Percentiles rank a stretch among this genome's conserved stretches.
phyloP scores from a whole-genome alignment of 352 stramenopile genomes.

The Hyaloperonospora arabidopsidis region DNA sequence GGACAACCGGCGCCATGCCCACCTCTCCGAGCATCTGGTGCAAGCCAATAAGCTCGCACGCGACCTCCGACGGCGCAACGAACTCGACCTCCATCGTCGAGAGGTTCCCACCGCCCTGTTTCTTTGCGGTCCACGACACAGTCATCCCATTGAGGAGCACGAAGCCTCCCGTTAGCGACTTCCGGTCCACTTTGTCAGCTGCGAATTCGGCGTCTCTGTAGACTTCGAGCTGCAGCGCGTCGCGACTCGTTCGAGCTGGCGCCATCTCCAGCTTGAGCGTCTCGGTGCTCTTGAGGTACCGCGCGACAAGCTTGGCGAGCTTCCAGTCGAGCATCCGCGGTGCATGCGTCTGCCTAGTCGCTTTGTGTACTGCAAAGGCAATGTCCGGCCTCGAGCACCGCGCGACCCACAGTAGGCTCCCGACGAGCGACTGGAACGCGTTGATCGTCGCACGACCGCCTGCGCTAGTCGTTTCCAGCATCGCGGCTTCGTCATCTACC shows the following conservation, averaged over 20 bases:
- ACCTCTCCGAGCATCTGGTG: background rate
- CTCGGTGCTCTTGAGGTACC: background rate
- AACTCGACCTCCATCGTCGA: background rate
- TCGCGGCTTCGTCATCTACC: too few relatives aligned
- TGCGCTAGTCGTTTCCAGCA: too few relatives aligned
- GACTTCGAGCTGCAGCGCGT: background rate
- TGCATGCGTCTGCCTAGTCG: background rate
- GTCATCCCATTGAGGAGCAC: background rate
- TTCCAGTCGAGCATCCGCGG: background rate
- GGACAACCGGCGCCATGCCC: background rate
- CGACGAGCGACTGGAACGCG: background rate
- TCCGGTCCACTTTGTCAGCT: background rate
- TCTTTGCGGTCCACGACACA: background rate
- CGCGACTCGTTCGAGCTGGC: background rate
- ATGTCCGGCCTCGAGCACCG: background rate
- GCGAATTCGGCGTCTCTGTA: background rate
- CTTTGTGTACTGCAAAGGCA: background rate
- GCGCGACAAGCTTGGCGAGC: background rate
- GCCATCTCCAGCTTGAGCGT: background rate
- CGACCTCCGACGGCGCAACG: background rate
- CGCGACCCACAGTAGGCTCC: background rate
- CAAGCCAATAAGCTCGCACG: background rate
- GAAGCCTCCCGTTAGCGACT: background rate
- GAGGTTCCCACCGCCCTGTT: background rate
- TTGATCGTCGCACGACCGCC: too few relatives aligned